phyloP scores from a whole-genome alignment of 1,284 basidiomycete species.

The Malassezia dermatis region DNA sequence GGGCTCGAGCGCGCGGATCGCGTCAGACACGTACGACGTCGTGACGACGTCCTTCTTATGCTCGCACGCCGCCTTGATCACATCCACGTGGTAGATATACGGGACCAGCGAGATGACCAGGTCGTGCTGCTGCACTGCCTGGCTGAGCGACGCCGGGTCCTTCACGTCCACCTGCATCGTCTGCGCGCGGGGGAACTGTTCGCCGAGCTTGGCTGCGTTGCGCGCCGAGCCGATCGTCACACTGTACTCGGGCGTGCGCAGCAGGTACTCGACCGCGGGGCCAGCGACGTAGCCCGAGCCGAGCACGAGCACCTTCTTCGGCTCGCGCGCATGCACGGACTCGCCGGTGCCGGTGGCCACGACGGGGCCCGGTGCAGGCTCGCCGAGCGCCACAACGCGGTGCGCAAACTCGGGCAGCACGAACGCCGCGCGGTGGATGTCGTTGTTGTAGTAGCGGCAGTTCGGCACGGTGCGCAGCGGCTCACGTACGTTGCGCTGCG shows the following conservation, averaged over 20 bases:
- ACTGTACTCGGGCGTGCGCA: conserved; percentile 67
- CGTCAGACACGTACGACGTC: conserved; percentile 86
- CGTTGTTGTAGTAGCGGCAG: conserved; percentile 70
- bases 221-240: conserved; percentile 58
- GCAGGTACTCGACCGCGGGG: conserved; percentile 86
- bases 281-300: conserved; percentile 91
- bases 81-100: conserved; percentile 78
- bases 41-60: conserved; percentile 91
- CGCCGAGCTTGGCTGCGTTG: conserved; percentile 60
- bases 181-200: conserved; percentile 58
- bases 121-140: conserved; percentile 72
- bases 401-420: conserved; percentile 83
- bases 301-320: conserved; percentile 75
- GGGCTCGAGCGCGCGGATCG: conserved; percentile 76
- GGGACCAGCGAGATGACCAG: conserved; percentile 94
- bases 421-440: conserved; percentile 75
- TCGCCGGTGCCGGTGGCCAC: conserved; percentile 51
- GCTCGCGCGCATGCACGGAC: conserved; percentile 46
- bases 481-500: conserved; percentile 34
- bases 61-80: conserved; percentile 92
- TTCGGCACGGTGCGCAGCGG: conserved; percentile 57
- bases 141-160: conserved; percentile 63
- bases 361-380: conserved; percentile 35
- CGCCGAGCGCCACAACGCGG: conserved; percentile 47
- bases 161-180: conserved; percentile 76